Evolutionary conservation across 352 stramenopile genomes (phyloP), one percentile per base, ranked within the genome.

Genomic region (Globisporangium spinosum): DNA sequence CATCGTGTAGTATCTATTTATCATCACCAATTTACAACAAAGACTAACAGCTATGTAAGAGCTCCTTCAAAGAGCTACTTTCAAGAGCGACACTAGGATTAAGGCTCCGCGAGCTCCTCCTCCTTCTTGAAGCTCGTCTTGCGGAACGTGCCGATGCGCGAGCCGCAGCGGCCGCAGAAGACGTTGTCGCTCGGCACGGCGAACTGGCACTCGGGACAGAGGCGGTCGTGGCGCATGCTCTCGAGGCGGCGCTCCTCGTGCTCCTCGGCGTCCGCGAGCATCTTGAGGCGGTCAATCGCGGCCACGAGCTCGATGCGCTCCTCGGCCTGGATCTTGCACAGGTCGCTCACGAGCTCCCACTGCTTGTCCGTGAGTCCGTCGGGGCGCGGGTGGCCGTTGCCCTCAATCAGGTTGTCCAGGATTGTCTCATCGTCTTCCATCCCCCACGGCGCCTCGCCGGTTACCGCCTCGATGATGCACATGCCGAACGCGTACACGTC

Each of bases 401-500:
- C 67, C 23, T 69, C 43, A 15, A 69, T 38, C 5, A 72, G 43
- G 34, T 65, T 60, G 17, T 76, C 72, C n/a, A 80, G 38, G 27
- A 80, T 74, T 8, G 63, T 66, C 29, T 79, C 70, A 8, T 76
- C 72, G 23, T 72, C 72, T 0, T 72, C 65, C 23, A 74, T n/a
- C 1, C 61, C 69, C 56, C 75, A 85, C 20, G 78, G 78, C 47
- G 61, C 56, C 23, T 80, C 68, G 15, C 69, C 65, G 4, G 62
- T 80, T 58, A 82, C 71, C 0, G 76, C 76, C 45, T 85, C 78
- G 22, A 77, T 65, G 27, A 83, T 77, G 45, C 76, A 83, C 74
- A 83, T 80, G 22, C 76, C 78, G 25, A 85, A 76, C 3, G 71
- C 65, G 57, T 76, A 85, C 7, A 85, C 58, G 23, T 85, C 77